Percentiles rank a stretch among this genome's conserved stretches.
phyloP scores from a whole-genome alignment of 129 eudicot genomes.

The Helichrysum umbraculigerum region DNA sequence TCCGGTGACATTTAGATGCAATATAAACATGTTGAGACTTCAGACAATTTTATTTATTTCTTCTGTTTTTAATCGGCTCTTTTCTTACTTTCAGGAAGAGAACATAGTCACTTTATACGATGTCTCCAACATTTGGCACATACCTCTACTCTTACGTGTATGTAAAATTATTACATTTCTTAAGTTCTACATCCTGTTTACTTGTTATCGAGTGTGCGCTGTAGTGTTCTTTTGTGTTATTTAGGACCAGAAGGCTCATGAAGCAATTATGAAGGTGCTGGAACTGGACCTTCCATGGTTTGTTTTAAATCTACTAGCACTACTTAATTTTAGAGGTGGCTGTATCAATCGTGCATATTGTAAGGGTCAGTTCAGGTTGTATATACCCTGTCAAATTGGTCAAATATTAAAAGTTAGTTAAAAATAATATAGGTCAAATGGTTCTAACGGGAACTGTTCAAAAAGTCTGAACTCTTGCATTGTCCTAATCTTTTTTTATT shows the following conservation, averaged over 20 bases:
- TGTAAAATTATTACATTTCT: constrained; percentile 13
- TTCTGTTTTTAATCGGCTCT: constrained; percentile 2
- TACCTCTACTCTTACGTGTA: constrained; percentile 65
- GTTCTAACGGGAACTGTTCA: neutral
- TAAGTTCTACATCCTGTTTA: neutral
- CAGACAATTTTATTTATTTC: neutral
- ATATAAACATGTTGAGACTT: neutral
- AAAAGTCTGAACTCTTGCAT: no score
- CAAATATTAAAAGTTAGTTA: neutral
- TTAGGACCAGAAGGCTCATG: constrained; percentile 67
- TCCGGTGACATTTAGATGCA: constrained; percentile 51
- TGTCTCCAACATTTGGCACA: constrained; percentile 60
- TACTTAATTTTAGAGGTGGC: neutral
- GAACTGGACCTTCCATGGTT: constrained; percentile 50
- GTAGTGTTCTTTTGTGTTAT: neutral
- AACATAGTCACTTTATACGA: constrained; percentile 53
- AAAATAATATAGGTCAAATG: neutral
- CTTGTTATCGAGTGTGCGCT: neutral
- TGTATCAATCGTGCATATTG: neutral
- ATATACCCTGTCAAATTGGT: no score
- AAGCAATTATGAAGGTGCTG: constrained; percentile 58
- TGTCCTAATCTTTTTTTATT: neutral
- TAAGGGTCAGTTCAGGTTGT: neutral
- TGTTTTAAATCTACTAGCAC: constrained; percentile 18
- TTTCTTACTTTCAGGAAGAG: constrained; percentile 36